Percentiles rank a stretch among this genome's conserved stretches.
Conservation (phyloP, 106 monocot species). For the Platanthera guangdongensis region DNA sequence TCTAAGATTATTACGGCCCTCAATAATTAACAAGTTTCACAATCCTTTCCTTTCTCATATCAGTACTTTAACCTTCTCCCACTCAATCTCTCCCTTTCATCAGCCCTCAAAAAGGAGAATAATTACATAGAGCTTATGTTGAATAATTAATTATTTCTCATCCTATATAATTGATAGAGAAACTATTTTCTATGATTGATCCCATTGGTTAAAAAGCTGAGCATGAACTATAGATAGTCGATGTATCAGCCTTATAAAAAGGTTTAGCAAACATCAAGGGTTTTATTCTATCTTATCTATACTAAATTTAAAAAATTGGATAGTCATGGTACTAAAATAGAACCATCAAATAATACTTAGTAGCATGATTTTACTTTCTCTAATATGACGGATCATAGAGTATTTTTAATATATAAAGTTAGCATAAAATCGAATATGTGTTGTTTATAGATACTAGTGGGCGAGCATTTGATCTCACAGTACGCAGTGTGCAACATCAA, state of each 20-base stretch:
- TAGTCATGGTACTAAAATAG: too few relatives aligned
- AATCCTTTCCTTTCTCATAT: neutral
- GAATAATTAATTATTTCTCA: neutral
- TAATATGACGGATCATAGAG: too few relatives aligned
- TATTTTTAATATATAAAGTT: too few relatives aligned
- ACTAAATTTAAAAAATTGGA: too few relatives aligned
- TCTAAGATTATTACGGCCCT: neutral
- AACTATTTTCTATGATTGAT: neutral
- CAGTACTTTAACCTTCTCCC: neutral
- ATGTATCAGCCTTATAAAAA: neutral
- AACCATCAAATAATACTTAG: too few relatives aligned
- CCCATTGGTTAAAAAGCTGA: neutral
- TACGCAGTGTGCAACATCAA: too few relatives aligned
- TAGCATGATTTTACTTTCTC: too few relatives aligned
- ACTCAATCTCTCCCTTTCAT: neutral
- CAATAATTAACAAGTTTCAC: neutral
- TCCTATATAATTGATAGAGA: neutral
- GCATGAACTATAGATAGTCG: neutral
- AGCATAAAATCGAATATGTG: too few relatives aligned
- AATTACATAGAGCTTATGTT: neutral
- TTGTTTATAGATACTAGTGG: too few relatives aligned
- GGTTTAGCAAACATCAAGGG: neutral
- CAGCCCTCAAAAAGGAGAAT: neutral
- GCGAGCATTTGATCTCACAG: too few relatives aligned
- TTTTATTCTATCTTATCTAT: neutral